These are phyloP conservation scores for Tolypocladium endophyticum DNA, from an alignment of 2,329 filamentous ascomycete species.

Conservation along the genomic window DNA sequence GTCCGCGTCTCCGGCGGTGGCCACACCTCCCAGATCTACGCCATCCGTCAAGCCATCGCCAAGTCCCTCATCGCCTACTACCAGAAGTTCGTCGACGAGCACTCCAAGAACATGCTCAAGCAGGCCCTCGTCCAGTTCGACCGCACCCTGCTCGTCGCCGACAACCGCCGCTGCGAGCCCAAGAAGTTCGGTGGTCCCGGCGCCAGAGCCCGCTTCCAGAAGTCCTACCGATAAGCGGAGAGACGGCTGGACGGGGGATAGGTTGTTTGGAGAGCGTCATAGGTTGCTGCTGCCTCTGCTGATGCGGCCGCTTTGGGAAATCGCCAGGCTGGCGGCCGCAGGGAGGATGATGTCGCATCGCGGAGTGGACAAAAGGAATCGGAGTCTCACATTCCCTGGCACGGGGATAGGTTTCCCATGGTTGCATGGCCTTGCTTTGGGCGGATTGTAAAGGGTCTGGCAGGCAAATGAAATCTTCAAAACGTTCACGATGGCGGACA, in stretches of 20 bases:
- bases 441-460: constrained; percentile 37
- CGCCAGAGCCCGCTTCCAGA: constrained; percentile 95
- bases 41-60: constrained; percentile 96
- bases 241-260: background rate
- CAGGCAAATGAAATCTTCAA: constrained; percentile 41
- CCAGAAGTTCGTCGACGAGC: constrained; percentile 99
- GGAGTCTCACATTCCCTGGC: constrained; percentile 28
- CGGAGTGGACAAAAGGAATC: constrained; percentile 20
- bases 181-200: constrained; percentile 96
- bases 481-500: constrained; percentile 20
- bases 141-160: constrained; percentile 93
- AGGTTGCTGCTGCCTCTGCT: background rate
- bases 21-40: constrained; percentile 95
- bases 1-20: constrained; percentile 94
- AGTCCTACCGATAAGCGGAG: constrained; percentile 85
- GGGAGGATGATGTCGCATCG: constrained; percentile 11
- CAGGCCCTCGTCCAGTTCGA: constrained; percentile 92
- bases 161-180: constrained; percentile 98
- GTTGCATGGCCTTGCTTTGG: constrained; percentile 42
- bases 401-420: constrained; percentile 30
- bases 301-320: constrained; percentile 8
- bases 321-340: constrained; percentile 7
- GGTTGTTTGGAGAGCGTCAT: constrained; percentile 2
- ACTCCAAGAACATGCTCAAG: constrained; percentile 99
- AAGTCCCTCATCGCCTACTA: constrained; percentile 76